Conservation (phyloP, 495 filamentous ascomycete species). For the Penicillium pancosmium region DNA sequence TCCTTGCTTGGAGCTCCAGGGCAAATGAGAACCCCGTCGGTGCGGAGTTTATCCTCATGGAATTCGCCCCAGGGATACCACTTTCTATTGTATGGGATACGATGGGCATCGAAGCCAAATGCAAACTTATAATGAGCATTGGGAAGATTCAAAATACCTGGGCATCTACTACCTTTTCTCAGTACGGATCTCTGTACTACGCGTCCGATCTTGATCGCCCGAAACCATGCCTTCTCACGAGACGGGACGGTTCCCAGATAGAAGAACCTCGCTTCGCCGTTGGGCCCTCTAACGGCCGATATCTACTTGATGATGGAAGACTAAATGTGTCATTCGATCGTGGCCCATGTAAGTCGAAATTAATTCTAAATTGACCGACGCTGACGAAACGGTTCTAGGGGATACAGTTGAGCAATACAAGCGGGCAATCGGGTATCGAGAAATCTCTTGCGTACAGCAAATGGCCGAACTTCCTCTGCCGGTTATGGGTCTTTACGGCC, state of each 20-base stretch:
- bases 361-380: too few relatives aligned
- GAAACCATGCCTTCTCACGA: neutral
- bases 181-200: constrained; percentile 9
- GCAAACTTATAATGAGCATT: constrained; percentile 34
- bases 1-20: neutral
- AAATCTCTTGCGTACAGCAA: constrained; percentile 29
- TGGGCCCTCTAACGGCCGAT: constrained; percentile 29
- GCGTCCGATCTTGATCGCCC: neutral
- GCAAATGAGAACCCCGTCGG: constrained; percentile 28
- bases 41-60: constrained; percentile 46
- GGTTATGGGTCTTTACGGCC: constrained; percentile 32
- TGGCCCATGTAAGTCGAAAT: constrained; percentile 37
- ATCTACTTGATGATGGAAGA: constrained; percentile 32
- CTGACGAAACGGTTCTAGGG: constrained; percentile 20
- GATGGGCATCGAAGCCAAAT: constrained; percentile 27
- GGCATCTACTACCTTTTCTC: constrained; percentile 17
- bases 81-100: constrained; percentile 33
- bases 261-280: constrained; percentile 28
- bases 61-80: constrained; percentile 37
- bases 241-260: neutral
- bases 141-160: constrained; percentile 32
- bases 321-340: constrained; percentile 27
- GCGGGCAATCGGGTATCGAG: constrained; percentile 29
- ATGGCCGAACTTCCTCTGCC: constrained; percentile 27
- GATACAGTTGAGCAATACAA: constrained; percentile 28